Conservation (phyloP, 352 stramenopile species). For the Phytophthora tentaculata region DNA sequence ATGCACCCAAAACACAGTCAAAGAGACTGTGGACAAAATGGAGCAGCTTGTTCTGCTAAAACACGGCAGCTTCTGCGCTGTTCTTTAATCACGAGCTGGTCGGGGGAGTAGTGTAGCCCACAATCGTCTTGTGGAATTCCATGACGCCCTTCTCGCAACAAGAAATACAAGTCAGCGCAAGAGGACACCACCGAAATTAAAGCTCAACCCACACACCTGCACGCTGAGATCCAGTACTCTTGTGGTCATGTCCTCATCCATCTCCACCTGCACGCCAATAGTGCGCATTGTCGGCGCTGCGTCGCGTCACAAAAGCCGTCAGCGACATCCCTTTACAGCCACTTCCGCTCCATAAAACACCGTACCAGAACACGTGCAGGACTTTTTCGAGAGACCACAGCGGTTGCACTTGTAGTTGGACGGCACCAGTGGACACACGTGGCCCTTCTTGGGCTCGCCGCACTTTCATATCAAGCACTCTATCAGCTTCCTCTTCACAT, state of each 20-base stretch:
- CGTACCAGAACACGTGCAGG: constrained; percentile 73
- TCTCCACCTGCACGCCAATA: constrained; percentile 76
- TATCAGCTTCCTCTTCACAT: not conserved
- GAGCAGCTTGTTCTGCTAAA: constrained; percentile 20
- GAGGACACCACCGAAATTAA: too few species aligned
- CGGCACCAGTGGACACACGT: constrained; percentile 83
- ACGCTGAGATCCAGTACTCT: constrained; percentile 72
- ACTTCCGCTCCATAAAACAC: not conserved
- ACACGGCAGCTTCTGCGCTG: constrained; percentile 6
- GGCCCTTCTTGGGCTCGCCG: constrained; percentile 87
- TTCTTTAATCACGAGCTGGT: constrained; percentile 32
- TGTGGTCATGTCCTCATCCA: constrained; percentile 88
- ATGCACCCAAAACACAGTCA: constrained; percentile 17
- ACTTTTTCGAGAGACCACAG: constrained; percentile 79
- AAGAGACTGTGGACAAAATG: constrained; percentile 21
- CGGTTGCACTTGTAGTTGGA: constrained; percentile 85
- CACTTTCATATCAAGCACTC: constrained; percentile 44
- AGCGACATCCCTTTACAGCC: constrained; percentile 1
- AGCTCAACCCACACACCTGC: constrained; percentile 47
- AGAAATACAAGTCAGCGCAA: constrained; percentile 18
- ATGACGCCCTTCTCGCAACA: constrained; percentile 59
- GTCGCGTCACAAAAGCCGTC: constrained; percentile 5
- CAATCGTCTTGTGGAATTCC: constrained; percentile 71
- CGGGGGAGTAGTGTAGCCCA: constrained; percentile 53
- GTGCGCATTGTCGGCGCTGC: constrained; percentile 65